A percentile compares a stretch with the other conserved stretches of the same genome.
Evolutionary conservation across 2,329 filamentous ascomycete species (phyloP).

Genomic region (Hypoxylon sp.): DNA sequence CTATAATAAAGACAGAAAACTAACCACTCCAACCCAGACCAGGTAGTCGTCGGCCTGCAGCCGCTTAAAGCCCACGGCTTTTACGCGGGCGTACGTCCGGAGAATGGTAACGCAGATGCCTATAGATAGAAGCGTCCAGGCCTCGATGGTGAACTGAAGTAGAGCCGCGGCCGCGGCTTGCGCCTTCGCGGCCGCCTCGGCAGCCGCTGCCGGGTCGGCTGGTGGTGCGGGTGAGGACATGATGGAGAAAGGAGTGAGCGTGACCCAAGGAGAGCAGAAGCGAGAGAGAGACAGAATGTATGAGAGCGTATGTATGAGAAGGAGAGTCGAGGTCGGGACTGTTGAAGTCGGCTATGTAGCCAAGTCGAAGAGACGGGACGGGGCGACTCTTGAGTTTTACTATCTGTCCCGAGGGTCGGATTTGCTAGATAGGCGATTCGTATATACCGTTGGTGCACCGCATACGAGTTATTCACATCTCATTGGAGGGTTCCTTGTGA

Average conservation of each 20-base stretch:
- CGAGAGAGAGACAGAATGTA: constrained; percentile 13
- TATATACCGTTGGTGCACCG: constrained; percentile 18
- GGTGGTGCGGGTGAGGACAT: constrained; percentile 28
- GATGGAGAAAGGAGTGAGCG: constrained; percentile 6
- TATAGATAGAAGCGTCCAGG: constrained; percentile 48
- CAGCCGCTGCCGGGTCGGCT: constrained; percentile 35
- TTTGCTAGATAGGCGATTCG: constrained; percentile 7
- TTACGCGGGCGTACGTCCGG: constrained; percentile 48
- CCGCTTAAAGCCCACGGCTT: constrained; percentile 43
- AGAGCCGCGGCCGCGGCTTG: constrained; percentile 37
- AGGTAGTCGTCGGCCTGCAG: constrained; percentile 49
- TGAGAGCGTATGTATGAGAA: too few relatives aligned
- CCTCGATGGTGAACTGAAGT: constrained; percentile 45
- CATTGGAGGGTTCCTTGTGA: constrained; percentile 21
- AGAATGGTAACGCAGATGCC: constrained; percentile 47
- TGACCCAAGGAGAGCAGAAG: constrained; percentile 7
- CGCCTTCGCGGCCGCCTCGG: constrained; percentile 25
- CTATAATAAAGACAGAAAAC: constrained; percentile 16
- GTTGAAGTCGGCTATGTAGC: constrained; percentile 29
- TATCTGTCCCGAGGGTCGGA: constrained; percentile 6
- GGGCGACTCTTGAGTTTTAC: constrained; percentile 22
- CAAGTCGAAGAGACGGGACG: constrained; percentile 9
- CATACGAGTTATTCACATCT: constrained; percentile 11
- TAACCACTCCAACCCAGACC: constrained; percentile 48
- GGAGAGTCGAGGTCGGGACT: constrained; percentile 20